A percentile compares a stretch with the other conserved stretches of the same genome.
Conservation (phyloP, 169 alveolate species). For the Cryptosporidium ryanae region DNA sequence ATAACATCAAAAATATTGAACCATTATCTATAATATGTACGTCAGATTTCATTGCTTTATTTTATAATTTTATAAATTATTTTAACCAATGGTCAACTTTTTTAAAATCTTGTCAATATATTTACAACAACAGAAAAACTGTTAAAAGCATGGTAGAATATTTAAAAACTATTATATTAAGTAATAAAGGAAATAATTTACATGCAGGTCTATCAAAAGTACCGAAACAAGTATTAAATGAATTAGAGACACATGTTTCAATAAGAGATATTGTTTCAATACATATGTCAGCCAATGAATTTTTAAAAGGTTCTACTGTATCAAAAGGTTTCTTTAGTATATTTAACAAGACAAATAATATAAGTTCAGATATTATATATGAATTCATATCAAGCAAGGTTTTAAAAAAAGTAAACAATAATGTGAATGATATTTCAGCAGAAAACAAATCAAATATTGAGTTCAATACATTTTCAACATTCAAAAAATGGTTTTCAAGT, state of each 20-base stretch:
- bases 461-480: slow-evolving; percentile 16
- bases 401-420: not conserved
- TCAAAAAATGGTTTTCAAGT: slow-evolving; percentile 53
- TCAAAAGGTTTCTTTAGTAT: slow-evolving; percentile 14
- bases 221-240: slow-evolving; percentile 7
- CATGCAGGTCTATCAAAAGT: slow-evolving; percentile 23
- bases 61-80: slow-evolving; percentile 54
- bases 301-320: slow-evolving; percentile 27
- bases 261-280: slow-evolving; percentile 44
- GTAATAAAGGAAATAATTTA: not conserved
- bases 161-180: not conserved
- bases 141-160: slow-evolving; percentile 5
- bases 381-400: slow-evolving; percentile 3
- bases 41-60: slow-evolving; percentile 9
- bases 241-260: slow-evolving; percentile 38
- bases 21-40: slow-evolving; percentile 36
- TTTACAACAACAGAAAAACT: slow-evolving; percentile 41
- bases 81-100: slow-evolving; percentile 60
- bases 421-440: not conserved
- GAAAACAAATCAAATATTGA: slow-evolving; percentile 9
- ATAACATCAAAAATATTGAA: not conserved
- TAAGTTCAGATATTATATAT: slow-evolving; percentile 2
- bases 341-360: not conserved
- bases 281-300: slow-evolving; percentile 61
- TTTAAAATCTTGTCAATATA: slow-evolving; percentile 43